Percentiles rank a stretch among this genome's conserved stretches.
Evolutionary conservation across 345 rosid genomes (phyloP).

Genomic region (Moricandia arvensis): DNA sequence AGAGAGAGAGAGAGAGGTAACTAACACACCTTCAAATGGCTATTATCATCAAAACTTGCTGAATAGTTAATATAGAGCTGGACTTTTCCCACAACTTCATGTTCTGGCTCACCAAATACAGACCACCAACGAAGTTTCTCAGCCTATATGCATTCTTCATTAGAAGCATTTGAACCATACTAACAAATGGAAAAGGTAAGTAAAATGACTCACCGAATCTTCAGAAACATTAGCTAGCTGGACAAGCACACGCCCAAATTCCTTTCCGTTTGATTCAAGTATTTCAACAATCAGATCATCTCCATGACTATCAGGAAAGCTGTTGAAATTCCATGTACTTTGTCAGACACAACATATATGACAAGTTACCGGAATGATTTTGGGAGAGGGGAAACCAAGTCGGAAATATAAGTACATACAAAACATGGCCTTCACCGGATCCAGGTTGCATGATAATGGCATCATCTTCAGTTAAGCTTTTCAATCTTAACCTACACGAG

Average conservation of each 20-base stretch:
- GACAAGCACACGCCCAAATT: conserved; percentile 84
- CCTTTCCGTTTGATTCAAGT: conserved; percentile 76
- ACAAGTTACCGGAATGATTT: conserved; percentile 5
- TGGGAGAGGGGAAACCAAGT: conserved; percentile 16
- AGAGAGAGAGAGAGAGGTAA: conserved; percentile 5
- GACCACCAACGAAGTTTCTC: conserved; percentile 93
- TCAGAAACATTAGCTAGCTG: conserved; percentile 78
- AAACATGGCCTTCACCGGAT: conserved; percentile 87
- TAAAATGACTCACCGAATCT: conserved; percentile 52
- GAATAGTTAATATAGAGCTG: conserved; percentile 81
- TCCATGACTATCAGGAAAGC: conserved; percentile 92
- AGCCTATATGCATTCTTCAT: conserved; percentile 52
- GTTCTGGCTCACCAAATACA: conserved; percentile 86
- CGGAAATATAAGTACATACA: conserved; percentile 54
- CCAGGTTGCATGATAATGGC: conserved; percentile 81
- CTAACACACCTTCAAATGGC: conserved; percentile 66
- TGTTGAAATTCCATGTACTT: conserved; percentile 44
- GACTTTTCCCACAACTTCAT: conserved; percentile 79
- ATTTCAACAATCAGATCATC: conserved; percentile 93
- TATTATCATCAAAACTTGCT: conserved; percentile 74
- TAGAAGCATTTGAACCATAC: conserved; percentile 30
- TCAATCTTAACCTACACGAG: conserved; percentile 72
- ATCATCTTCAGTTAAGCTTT: conserved; percentile 81
- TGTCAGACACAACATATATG: conserved; percentile 23
- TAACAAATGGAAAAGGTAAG: neutral